Percentiles rank a stretch among this genome's conserved stretches.
Conservation (phyloP, 2,329 filamentous ascomycete genomes). For the Sporothrix schenckii region DNA sequence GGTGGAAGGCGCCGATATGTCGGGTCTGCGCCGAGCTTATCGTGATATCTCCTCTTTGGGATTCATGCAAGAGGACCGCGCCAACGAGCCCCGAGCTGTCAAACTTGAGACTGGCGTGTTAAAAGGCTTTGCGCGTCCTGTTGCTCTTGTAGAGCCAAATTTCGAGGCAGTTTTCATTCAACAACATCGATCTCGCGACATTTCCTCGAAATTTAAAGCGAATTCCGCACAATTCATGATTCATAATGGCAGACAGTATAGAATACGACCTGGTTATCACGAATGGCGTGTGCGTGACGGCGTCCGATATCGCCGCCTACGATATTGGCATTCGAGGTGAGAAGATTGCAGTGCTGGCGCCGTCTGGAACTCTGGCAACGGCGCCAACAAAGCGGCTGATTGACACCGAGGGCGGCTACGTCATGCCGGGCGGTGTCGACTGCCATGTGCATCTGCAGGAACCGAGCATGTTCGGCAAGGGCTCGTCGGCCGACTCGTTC, state of each 20-base stretch:
- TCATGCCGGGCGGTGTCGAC: constrained; percentile 50
- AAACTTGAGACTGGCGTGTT: neutral
- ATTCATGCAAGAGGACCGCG: constrained; percentile 1
- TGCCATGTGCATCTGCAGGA: constrained; percentile 49
- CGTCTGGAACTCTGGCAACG: constrained; percentile 43
- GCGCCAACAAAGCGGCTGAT: constrained; percentile 43
- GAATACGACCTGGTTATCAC: constrained; percentile 48
- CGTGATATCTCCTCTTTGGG: constrained; percentile 12
- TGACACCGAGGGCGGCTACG: constrained; percentile 49
- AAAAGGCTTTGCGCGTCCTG: neutral
- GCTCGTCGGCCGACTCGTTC: constrained; percentile 43
- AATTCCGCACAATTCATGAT: neutral
- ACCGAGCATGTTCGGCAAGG: constrained; percentile 44
- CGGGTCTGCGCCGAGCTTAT: constrained; percentile 24
- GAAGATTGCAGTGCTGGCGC: constrained; percentile 48
- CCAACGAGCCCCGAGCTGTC: constrained; percentile 8
- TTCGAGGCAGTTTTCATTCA: neutral
- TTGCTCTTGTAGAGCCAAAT: neutral
- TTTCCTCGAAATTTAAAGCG: neutral
- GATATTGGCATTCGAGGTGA: constrained; percentile 50
- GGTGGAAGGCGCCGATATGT: constrained; percentile 18
- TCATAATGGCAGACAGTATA: constrained; percentile 21
- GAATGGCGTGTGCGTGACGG: constrained; percentile 50
- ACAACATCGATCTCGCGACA: neutral
- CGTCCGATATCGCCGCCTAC: constrained; percentile 47